Percentiles rank a stretch among this genome's conserved stretches.
These are phyloP conservation scores for Neurospora tetraspora DNA, from an alignment of 495 filamentous ascomycete species.

Conservation along the genomic window DNA sequence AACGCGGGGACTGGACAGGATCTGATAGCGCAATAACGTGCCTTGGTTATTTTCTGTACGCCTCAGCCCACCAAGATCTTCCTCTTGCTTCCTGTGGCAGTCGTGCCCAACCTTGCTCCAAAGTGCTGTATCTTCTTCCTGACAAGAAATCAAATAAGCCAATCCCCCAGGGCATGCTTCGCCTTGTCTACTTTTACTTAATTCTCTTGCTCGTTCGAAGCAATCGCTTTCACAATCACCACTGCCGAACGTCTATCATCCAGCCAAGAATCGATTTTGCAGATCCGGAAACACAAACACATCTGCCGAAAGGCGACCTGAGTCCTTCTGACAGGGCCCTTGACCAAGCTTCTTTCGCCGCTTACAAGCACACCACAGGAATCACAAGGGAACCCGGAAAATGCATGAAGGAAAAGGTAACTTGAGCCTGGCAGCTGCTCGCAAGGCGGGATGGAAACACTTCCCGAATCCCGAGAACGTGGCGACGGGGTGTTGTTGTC, in stretches of 20 bases:
- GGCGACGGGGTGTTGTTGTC: background rate
- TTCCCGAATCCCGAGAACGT: background rate
- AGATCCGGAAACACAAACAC: background rate
- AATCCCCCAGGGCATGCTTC: background rate
- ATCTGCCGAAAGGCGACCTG: background rate
- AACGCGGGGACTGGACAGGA: too few species aligned
- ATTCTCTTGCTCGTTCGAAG: background rate
- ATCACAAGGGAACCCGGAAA: too few species aligned
- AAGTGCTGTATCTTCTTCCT: too few species aligned
- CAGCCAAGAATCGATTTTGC: background rate
- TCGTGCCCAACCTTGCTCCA: too few species aligned
- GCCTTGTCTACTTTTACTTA: background rate
- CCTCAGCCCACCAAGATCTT: background rate
- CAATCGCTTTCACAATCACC: background rate
- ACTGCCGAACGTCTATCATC: background rate
- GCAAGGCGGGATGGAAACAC: background rate
- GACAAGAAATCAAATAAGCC: too few species aligned
- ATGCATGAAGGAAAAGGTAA: background rate
- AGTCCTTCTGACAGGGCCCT: background rate
- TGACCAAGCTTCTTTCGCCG: background rate
- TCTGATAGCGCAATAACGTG: background rate
- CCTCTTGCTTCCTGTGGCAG: too few species aligned
- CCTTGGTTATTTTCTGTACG: background rate
- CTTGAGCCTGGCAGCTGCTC: background rate
- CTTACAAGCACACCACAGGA: background rate